Evolutionary conservation across 1,284 basidiomycete species (phyloP).

Genomic region (Anthracocystis setariae): DNA sequence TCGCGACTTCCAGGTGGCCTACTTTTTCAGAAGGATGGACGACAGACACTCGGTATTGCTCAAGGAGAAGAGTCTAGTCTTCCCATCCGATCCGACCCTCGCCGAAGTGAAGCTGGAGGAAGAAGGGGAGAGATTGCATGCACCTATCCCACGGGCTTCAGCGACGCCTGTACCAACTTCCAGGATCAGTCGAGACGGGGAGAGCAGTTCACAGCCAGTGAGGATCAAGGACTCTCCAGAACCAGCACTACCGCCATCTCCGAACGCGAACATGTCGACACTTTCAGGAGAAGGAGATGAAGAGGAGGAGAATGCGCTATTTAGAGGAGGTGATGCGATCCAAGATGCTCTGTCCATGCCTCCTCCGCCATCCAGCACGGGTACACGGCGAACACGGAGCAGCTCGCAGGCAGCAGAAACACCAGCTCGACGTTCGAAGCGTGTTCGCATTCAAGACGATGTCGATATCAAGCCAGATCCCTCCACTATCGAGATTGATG

Average conservation of each 20-base stretch:
- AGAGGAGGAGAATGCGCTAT: constrained; percentile 16
- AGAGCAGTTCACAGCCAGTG: constrained; percentile 17
- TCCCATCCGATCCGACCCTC: constrained; percentile 34
- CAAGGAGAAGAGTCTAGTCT: constrained; percentile 46
- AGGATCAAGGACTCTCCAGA: constrained; percentile 46
- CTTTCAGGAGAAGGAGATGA: constrained; percentile 27
- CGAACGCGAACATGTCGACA: constrained; percentile 17
- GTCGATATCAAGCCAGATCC: constrained; percentile 29
- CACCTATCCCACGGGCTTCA: constrained; percentile 34
- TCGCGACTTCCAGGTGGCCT: constrained; percentile 66
- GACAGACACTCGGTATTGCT: constrained; percentile 68
- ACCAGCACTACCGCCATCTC: constrained; percentile 6
- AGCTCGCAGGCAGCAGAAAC: constrained; percentile 1
- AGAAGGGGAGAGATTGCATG: constrained; percentile 51
- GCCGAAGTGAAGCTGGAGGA: constrained; percentile 50
- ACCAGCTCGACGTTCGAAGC: constrained; percentile 25
- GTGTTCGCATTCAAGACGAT: constrained; percentile 30
- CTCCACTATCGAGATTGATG: constrained; percentile 1
- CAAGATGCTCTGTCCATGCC: constrained; percentile 27
- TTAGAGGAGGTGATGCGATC: constrained; percentile 11
- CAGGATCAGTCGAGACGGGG: constrained; percentile 5
- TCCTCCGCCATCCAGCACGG: constrained; percentile 24
- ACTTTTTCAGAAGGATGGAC: constrained; percentile 67
- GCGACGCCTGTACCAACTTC: constrained; percentile 8
- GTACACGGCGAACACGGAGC: constrained; percentile 16